Conservation (phyloP, 129 eudicot species). For the Tanacetum coccineum region DNA sequence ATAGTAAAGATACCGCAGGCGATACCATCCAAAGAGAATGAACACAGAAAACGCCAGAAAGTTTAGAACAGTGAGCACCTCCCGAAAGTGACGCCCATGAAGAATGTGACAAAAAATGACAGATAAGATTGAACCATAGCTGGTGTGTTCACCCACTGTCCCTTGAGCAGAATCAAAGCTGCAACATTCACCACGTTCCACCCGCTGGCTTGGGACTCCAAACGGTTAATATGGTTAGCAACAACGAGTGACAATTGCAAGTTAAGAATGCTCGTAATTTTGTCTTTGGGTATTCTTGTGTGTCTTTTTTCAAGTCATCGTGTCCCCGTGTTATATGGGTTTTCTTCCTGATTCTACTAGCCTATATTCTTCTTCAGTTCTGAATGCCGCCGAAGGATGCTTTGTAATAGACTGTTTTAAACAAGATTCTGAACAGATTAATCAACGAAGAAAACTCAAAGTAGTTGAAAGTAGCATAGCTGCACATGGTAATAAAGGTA, state of each 20-base stretch:
- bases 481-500: background rate
- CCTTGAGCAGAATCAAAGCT: conserved; percentile 53
- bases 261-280: conserved; percentile 65
- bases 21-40: conserved; percentile 71
- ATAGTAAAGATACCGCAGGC: conserved; percentile 68
- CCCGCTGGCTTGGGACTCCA: conserved; percentile 49
- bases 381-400: conserved; percentile 17
- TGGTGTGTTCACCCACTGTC: conserved; percentile 49
- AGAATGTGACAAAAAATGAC: conserved; percentile 52
- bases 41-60: conserved; percentile 46
- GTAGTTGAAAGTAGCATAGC: too few relatives aligned
- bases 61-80: conserved; percentile 62
- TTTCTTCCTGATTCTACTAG: conserved; percentile 41
- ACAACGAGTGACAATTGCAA: conserved; percentile 93
- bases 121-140: conserved; percentile 40
- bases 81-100: conserved; percentile 59
- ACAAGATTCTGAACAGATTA: background rate
- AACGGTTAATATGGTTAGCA: conserved; percentile 76
- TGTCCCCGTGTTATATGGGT: conserved; percentile 59
- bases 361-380: conserved; percentile 36
- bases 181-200: conserved; percentile 85
- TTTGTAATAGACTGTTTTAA: background rate
- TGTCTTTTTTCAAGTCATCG: conserved; percentile 55
- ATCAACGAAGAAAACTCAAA: background rate
- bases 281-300: conserved; percentile 79